These are phyloP conservation scores for Epicoccum nigrum DNA, from an alignment of 2,329 filamentous ascomycete genomes.

Conservation along the genomic window DNA sequence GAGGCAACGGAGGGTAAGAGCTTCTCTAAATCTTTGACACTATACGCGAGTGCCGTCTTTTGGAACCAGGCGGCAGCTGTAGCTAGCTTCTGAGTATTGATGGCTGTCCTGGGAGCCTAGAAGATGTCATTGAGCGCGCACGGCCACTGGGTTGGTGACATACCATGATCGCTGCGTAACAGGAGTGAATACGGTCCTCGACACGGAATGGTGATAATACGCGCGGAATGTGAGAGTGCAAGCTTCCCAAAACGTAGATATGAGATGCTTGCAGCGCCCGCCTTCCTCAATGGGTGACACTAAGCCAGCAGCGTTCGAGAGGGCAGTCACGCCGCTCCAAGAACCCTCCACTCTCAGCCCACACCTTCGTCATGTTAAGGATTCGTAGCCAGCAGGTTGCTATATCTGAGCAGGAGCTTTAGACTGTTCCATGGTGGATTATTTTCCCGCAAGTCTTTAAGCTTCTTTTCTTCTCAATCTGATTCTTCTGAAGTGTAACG, in stretches of 20 bases:
- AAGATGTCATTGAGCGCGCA: conserved; percentile 15
- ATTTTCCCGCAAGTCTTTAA: not conserved
- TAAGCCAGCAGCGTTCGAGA: conserved; percentile 8
- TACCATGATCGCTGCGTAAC: conserved; percentile 15
- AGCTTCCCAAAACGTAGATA: not conserved
- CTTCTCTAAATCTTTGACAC: conserved; percentile 72
- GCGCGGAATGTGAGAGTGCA: not conserved
- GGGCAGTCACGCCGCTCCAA: conserved; percentile 18
- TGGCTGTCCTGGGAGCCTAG: conserved; percentile 61
- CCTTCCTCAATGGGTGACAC: conserved; percentile 20
- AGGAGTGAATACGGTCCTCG: not conserved
- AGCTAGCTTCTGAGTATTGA: conserved; percentile 63
- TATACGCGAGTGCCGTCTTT: conserved; percentile 65
- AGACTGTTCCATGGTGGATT: too few relatives aligned
- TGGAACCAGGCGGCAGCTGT: conserved; percentile 66
- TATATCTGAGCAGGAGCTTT: too few relatives aligned
- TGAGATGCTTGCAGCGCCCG: conserved; percentile 2
- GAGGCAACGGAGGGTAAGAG: conserved; percentile 64
- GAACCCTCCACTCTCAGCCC: not conserved
- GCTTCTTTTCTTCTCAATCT: not conserved
- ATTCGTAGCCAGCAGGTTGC: too few relatives aligned
- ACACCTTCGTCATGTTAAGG: too few relatives aligned
- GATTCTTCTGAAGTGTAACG: conserved; percentile 18
- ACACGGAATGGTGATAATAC: not conserved
- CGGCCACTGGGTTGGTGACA: not conserved